A percentile compares a stretch with the other conserved stretches of the same genome.
Evolutionary conservation across 2,329 filamentous ascomycete genomes (phyloP).

Genomic region (Trichoderma harzianum): DNA sequence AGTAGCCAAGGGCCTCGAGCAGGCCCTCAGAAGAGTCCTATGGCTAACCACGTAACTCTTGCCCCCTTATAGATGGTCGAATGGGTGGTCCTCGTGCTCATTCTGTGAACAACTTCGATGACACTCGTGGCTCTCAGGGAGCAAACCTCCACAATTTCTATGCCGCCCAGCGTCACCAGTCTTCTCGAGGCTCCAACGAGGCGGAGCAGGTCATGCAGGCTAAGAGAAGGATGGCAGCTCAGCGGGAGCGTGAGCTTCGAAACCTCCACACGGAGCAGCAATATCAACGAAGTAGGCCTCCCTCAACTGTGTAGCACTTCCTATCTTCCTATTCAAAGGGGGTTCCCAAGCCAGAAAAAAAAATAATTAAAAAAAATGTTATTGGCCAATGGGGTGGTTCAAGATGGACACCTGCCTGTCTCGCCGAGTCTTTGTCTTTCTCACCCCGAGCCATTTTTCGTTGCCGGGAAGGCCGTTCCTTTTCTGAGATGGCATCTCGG

Average conservation of each 20-base stretch:
- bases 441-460: constrained; percentile 10
- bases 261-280: constrained; percentile 99
- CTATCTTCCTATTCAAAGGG: constrained; percentile 30
- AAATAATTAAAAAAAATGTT: constrained; percentile 34
- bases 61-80: constrained; percentile 60
- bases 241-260: constrained; percentile 96
- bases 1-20: background rate
- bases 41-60: constrained; percentile 10
- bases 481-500: background rate
- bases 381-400: constrained; percentile 22
- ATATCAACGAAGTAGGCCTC: constrained; percentile 97
- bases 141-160: constrained; percentile 89
- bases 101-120: constrained; percentile 77
- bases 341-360: constrained; percentile 25
- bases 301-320: constrained; percentile 67
- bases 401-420: constrained; percentile 19
- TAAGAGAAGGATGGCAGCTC: constrained; percentile 98
- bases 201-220: constrained; percentile 98
- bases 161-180: constrained; percentile 86
- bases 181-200: constrained; percentile 78
- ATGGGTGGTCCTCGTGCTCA: constrained; percentile 70
- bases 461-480: constrained; percentile 9
- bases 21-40: constrained; percentile 3
- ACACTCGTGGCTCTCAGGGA: constrained; percentile 66
- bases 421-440: constrained; percentile 16